Evolutionary conservation across 2,329 filamentous ascomycete genomes (phyloP), one percentile per base, ranked within the genome.

Genomic region (Fusarium penzigii): DNA sequence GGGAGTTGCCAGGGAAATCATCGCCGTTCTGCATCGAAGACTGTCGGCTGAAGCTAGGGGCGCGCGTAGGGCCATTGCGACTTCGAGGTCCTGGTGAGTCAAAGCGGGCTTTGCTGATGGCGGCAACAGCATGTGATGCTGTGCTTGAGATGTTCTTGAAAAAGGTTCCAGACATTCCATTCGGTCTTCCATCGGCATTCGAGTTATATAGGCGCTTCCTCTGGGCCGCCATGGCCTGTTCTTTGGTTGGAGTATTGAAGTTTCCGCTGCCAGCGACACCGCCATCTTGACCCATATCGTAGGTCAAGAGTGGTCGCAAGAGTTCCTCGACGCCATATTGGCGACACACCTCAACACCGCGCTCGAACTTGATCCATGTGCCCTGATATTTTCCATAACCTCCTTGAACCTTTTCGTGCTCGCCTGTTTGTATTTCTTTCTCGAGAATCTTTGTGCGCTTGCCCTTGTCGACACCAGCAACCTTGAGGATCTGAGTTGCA

Each of bases 371-470:
- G 67, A 99, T 96, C 94, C 94, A 99, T 3, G 94, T 99, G 49
- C 94, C 94, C 76, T 99, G 94, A 67, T 99, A 99, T 77, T 97
- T 97, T 59, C 94, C 94, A 67, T 99, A 99, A 6, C 94, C 94
- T 34, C 94, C 94, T 70, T 99, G 94, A 3, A 99, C 93, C 73
- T 99, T 99, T 72, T 99, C 94, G 72, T 99, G 93, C 68, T 96
- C 90, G 66, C 94, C 94, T 0, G 89, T 94, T 58, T 96, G 85
- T 53, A 99, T 96, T 72, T 99, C 94, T 74, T 97, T 97, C 71
- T 99, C 94, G 46, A 99, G 80, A 8, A 97, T 95, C 73, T 97
- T 97, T 52, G 94, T 97, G 63, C 94, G 88, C 75, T 96, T 95
- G 54, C 93, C 94, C 75, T 99, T 99, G 69, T 97, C 93, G 55